Evolutionary conservation across 176 grass and related monocot species (phyloP).

Genomic region (Oryza longistaminata): DNA sequence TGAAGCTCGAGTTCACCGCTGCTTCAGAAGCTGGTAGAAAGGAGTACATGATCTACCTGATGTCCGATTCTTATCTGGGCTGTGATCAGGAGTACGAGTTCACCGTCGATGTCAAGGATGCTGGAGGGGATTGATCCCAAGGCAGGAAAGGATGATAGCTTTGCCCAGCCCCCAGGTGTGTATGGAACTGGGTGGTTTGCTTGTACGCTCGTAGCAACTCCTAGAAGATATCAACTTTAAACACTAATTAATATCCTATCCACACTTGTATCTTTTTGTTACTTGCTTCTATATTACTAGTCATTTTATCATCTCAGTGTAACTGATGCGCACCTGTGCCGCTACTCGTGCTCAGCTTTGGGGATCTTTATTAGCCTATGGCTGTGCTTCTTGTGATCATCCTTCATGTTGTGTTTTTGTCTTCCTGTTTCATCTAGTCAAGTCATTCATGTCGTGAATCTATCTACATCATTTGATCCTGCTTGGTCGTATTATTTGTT

Average conservation of each 20-base stretch:
- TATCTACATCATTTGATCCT: background rate
- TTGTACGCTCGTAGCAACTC: background rate
- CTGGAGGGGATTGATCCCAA: constrained; percentile 48
- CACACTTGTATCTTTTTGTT: background rate
- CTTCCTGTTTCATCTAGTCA: background rate
- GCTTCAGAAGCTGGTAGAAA: constrained; percentile 60
- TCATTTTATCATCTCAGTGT: background rate
- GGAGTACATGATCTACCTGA: constrained; percentile 83
- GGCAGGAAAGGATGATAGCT: background rate
- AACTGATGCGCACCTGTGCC: background rate
- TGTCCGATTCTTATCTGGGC: constrained; percentile 88
- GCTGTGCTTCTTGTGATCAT: too few species aligned
- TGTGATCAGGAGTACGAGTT: constrained; percentile 95
- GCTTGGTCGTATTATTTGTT: background rate
- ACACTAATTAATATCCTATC: too few species aligned
- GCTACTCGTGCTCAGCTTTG: too few species aligned
- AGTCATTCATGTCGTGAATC: too few species aligned
- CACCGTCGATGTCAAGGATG: constrained; percentile 66
- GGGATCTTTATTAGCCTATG: too few species aligned
- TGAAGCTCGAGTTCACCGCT: constrained; percentile 75
- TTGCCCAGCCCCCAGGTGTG: background rate
- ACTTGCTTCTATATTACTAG: background rate
- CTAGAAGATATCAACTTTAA: too few species aligned
- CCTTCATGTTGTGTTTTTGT: background rate
- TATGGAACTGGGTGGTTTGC: background rate